Base-by-base conservation (phyloP, 1,284 basidiomycete species). In the Anthracocystis walkeri region DNA sequence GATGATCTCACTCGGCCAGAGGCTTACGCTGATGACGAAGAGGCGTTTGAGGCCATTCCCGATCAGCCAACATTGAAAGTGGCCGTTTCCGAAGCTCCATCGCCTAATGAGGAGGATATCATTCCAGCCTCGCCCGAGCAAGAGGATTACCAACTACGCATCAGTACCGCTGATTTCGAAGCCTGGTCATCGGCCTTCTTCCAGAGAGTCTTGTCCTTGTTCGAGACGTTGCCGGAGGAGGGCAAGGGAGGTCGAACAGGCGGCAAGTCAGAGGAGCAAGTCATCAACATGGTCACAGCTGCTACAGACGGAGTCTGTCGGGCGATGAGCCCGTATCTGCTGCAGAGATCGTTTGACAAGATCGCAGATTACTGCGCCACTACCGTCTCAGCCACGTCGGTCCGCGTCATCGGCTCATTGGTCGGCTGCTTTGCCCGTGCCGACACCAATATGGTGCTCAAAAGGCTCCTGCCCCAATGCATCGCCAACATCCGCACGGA, bases 221-320 rank as follows among this genome's bases (percentile, higher is more conserved):
- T 93, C 81, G 93, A 95, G 86, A 94, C 96, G 81, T 88, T 99
- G 7, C 96, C 97, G 0, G 95, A 99, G 82, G 95, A 95, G 86
- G 93, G 93, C 76, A 85, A 85, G 73, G 80, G 80, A 49, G 85
- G 93, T 75, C 91, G 89, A 10, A 92, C 91, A 1, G 93, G 93
- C 40, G 94, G 93, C 35, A 94, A 93, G 86, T 89, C 90, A 80
- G 94, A 95, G 87, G 93, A 96, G 78, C 88, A 87, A 52, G 91
- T 95, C 53, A 89, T 95, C 64, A 92, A 91, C 79, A 90, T 92
- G 29, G 89, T 95, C 84, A 92, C 93, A 59, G 89, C 89, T 76
- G 92, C 93, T 86, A 87, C 92, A 77, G 93, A 95, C 76, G 90
- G 92, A 38, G 90, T 97, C 75, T 95, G 93, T 84, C 88, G 92